These are phyloP conservation scores for Cryptococcus hybrid DNA, from an alignment of 1,284 basidiomycete species.

Conservation along the genomic window DNA sequence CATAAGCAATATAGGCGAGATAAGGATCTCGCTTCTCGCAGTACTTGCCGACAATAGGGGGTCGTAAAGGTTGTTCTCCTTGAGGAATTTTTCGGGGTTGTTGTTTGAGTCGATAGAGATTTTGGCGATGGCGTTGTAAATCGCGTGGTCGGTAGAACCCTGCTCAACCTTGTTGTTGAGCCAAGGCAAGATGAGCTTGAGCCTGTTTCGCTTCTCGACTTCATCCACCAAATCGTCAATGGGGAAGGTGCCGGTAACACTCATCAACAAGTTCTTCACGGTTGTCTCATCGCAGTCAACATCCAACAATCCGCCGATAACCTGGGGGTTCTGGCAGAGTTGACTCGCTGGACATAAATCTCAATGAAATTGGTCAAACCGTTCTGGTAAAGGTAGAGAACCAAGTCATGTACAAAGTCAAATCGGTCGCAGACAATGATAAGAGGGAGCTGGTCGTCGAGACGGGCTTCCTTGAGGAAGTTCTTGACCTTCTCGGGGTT, in stretches of 20 bases:
- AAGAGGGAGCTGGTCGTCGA: conserved; percentile 93
- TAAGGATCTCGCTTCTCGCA: conserved; percentile 99
- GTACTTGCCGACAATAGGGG: conserved; percentile 97
- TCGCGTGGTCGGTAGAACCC: conserved; percentile 86
- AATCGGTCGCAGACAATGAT: conserved; percentile 99
- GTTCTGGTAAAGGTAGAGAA: conserved; percentile 98
- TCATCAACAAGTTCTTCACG: conserved; percentile 90
- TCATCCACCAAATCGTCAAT: conserved; percentile 97
- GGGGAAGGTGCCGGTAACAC: conserved; percentile 95
- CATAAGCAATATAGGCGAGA: conserved; percentile 98
- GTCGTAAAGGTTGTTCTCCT: conserved; percentile 96
- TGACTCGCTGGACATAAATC: conserved; percentile 98
- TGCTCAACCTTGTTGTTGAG: conserved; percentile 88
- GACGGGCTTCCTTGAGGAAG: conserved; percentile 98
- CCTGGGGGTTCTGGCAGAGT: conserved; percentile 96
- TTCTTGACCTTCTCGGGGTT: conserved; percentile 99
- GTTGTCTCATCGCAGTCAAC: conserved; percentile 97
- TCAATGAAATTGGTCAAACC: conserved; percentile 97
- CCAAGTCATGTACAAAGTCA: conserved; percentile 99
- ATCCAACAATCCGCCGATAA: conserved; percentile 93
- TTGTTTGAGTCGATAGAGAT: conserved; percentile 99
- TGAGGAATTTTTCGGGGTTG: conserved; percentile 96
- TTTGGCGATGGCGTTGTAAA: conserved; percentile 98
- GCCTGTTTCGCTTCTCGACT: conserved; percentile 92
- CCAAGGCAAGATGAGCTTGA: conserved; percentile 98